Evolutionary conservation across 352 stramenopile genomes (phyloP), one percentile per base, ranked within the genome.

Genomic region (Phytophthora citricola): DNA sequence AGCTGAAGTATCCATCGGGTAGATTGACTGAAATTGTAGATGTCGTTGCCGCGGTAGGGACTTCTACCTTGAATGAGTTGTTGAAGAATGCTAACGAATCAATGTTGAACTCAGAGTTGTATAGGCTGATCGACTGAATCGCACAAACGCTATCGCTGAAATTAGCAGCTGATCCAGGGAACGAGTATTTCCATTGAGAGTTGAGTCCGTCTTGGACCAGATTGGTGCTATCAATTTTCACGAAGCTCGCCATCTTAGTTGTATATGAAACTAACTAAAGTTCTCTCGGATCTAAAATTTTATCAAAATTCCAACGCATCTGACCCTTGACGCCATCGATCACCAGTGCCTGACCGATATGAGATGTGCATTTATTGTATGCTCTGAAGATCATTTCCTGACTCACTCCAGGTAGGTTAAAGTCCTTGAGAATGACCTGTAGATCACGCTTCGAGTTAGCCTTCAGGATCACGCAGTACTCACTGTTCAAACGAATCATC

Each of bases 401-500:
- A 39, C 17, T 29, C 6, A 52, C 27, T 26, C n/a, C 24, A 4
- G 24, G n/a, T 15, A 66, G 48, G 50, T 65, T 65, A 24, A 58
- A 65, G n/a, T 65, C 57, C 27, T 58, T 57, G 11, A 58, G 27
- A 57, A 65, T 36, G 27, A 65, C 44, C 17, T 57, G 38, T 12
- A 65, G 17, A 65, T 65, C 57, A 24, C 57, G 36, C 15, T 65
- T 65, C 17, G 57, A 65, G 43, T 65, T 65, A n/a, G 57, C 57
- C 14, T 47, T 66, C 29, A 66, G 22, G 38, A 66, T 66, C 0
- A 22, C 48, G 8, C 6, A 15, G 7, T 41, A 41, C 15, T 53
- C 46, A 24, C 9, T 12, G 11, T 53, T 53, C 29, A 53, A 53
- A n/a, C 46, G 46, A 29, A 53, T 53, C 46, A 53, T 53, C 29